Evolutionary conservation across 192 early-diverging fungal species (phyloP).

Genomic region (Backusella parvicylindrica): DNA sequence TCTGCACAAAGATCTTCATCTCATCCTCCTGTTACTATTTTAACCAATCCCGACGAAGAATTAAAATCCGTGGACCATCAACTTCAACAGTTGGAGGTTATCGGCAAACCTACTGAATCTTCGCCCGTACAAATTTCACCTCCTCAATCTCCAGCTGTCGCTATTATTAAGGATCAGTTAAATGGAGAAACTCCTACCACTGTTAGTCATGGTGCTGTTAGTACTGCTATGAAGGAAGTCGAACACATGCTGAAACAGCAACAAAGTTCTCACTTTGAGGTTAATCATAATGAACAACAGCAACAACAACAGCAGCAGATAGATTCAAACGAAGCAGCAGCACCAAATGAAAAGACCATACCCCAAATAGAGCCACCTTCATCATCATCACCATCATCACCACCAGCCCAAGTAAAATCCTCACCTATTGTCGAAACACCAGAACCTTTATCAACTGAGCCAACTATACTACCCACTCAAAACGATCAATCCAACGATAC

Average conservation of each 20-base stretch:
- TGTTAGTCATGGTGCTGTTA: not conserved
- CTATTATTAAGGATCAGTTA: not conserved
- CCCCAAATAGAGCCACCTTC: not conserved
- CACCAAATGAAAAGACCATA: not conserved
- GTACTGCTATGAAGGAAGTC: conserved; percentile 10
- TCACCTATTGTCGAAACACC: not conserved
- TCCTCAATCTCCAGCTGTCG: not conserved
- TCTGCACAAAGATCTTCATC: not conserved
- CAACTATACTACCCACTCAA: not conserved
- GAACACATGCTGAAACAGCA: not conserved
- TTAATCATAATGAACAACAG: not conserved
- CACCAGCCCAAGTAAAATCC: not conserved
- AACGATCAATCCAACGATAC: not conserved
- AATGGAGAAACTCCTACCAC: not conserved
- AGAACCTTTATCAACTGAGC: not conserved
- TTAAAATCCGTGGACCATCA: conserved; percentile 18
- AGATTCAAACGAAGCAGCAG: not conserved
- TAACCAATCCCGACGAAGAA: conserved; percentile 20
- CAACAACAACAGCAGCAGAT: not conserved
- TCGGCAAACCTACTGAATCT: not conserved
- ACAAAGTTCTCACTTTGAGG: not conserved
- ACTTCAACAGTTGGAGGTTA: not conserved
- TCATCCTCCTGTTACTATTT: not conserved
- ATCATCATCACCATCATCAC: not conserved
- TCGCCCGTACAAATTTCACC: not conserved